phyloP scores from a whole-genome alignment of 805 yeast genomes.

The Torulaspora microellipsoides region DNA sequence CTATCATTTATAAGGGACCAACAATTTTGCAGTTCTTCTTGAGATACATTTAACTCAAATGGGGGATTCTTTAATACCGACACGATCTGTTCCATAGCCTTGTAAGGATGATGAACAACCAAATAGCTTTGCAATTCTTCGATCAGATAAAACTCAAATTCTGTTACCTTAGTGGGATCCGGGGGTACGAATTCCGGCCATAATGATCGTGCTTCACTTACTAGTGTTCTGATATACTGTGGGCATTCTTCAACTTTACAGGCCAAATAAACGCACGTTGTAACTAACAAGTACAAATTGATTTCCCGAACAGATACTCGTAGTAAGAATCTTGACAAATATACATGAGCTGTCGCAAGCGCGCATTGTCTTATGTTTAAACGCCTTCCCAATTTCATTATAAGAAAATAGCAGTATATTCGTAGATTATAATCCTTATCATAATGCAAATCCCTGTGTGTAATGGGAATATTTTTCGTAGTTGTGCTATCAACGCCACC shows the following conservation, averaged over 20 bases:
- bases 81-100: conserved; percentile 52
- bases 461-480: conserved; percentile 40
- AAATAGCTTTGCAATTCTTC: conserved; percentile 77
- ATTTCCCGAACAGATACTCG: conserved; percentile 72
- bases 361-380: conserved; percentile 77
- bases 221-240: conserved; percentile 79
- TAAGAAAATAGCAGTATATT: conserved; percentile 71
- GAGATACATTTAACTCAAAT: conserved; percentile 35
- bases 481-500: conserved; percentile 25
- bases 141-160: conserved; percentile 88
- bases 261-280: conserved; percentile 84
- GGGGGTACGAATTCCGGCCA: conserved; percentile 97
- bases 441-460: conserved; percentile 38
- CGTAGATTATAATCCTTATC: conserved; percentile 57
- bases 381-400: conserved; percentile 73
- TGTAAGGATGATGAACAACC: conserved; percentile 73
- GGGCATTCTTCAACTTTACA: conserved; percentile 96
- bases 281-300: conserved; percentile 71
- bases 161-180: conserved; percentile 87
- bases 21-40: conserved; percentile 72
- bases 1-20: conserved; percentile 92
- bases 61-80: conserved; percentile 38
- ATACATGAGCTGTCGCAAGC: conserved; percentile 83
- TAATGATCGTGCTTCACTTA: conserved; percentile 76
- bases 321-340: conserved; percentile 70